These are phyloP conservation scores for Lactarius evosmus DNA, from an alignment of 768 basidiomycete genomes.

Conservation along the genomic window DNA sequence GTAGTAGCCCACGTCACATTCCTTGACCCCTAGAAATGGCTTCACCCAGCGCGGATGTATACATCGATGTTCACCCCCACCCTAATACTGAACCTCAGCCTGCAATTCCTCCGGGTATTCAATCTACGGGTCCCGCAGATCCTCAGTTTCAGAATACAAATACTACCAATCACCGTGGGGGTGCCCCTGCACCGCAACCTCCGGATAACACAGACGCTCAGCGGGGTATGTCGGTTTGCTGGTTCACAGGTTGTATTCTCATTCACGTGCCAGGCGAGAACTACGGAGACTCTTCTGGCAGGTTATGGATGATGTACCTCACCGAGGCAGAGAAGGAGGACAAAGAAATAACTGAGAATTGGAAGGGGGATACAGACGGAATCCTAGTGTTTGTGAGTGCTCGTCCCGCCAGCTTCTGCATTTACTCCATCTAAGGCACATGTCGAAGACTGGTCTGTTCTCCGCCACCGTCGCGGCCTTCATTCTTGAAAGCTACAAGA, in stretches of 20 bases:
- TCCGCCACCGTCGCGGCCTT: constrained; percentile 22
- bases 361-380: constrained; percentile 13
- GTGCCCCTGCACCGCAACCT: neutral
- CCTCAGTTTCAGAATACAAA: neutral
- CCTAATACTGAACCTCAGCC: neutral
- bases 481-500: constrained; percentile 22
- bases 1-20: neutral
- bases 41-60: neutral
- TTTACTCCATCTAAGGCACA: neutral
- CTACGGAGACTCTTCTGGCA: constrained; percentile 3
- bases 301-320: constrained; percentile 16
- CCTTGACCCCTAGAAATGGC: neutral
- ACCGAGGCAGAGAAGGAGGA: constrained; percentile 8
- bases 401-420: neutral
- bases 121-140: neutral
- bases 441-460: constrained; percentile 20
- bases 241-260: neutral
- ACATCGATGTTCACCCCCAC: neutral
- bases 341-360: neutral
- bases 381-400: constrained; percentile 17
- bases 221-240: neutral
- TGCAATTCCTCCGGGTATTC: neutral
- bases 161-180: neutral
- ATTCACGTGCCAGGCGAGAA: neutral
- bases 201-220: no score